These are phyloP conservation scores for Colletotrichum cordylinicola DNA, from an alignment of 2,329 filamentous ascomycete genomes.

Conservation along the genomic window DNA sequence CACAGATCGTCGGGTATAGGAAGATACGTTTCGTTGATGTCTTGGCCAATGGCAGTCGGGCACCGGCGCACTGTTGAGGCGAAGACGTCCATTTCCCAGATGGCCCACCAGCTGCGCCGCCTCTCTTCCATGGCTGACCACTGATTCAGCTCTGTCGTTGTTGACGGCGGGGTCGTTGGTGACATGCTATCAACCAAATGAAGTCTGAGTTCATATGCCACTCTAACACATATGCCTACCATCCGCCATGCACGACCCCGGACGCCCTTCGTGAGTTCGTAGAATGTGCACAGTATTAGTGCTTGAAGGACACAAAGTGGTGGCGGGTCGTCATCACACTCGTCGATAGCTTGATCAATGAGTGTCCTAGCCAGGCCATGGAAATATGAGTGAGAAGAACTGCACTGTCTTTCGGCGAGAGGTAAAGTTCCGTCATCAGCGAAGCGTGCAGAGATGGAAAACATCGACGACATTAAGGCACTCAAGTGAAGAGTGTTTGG, in stretches of 20 bases:
- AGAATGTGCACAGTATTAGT: not conserved
- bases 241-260: not conserved
- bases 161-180: not conserved
- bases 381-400: not conserved
- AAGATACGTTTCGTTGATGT: not conserved
- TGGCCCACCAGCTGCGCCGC: not conserved
- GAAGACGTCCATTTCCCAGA: not conserved
- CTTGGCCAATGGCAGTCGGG: not conserved
- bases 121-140: not conserved
- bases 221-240: not conserved
- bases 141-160: not conserved
- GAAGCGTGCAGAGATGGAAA: not conserved
- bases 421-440: not conserved
- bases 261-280: not conserved
- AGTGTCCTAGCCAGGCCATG: not conserved
- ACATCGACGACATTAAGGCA: not conserved
- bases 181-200: not conserved
- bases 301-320: not conserved
- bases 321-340: not conserved
- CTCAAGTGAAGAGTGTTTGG: not conserved
- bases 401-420: not conserved
- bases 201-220: not conserved
- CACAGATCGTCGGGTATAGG: not conserved
- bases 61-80: not conserved
- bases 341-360: not conserved